A percentile compares a stretch with the other conserved stretches of the same genome.
Conservation (phyloP, 805 yeast species). For the Saturnispora serradocipensis region DNA sequence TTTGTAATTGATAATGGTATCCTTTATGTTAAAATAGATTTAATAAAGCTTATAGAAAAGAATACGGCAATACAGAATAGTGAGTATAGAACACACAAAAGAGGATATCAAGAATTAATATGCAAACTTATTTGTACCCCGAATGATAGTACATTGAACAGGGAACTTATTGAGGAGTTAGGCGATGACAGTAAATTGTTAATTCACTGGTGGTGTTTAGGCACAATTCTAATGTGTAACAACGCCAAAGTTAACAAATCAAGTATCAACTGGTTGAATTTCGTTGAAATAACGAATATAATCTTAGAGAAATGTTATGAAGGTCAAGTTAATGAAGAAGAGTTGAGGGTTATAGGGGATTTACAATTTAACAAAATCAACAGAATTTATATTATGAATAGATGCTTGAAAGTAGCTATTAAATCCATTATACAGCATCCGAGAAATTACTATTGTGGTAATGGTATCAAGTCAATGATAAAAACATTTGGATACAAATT, state of each 20-base stretch:
- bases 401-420: not conserved
- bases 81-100: not conserved
- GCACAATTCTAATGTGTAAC: conserved; percentile 15
- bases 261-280: conserved; percentile 26
- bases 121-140: not conserved
- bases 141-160: not conserved
- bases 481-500: not conserved
- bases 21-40: not conserved
- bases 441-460: conserved; percentile 41
- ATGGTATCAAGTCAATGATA: conserved; percentile 23
- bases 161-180: not conserved
- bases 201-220: conserved; percentile 6
- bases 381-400: not conserved
- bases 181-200: not conserved
- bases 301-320: not conserved
- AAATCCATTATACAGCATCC: conserved; percentile 33
- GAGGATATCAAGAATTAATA: not conserved
- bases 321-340: not conserved
- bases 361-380: not conserved
- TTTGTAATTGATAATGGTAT: not conserved
- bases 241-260: conserved; percentile 28
- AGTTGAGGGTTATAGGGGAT: not conserved
- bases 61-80: not conserved
- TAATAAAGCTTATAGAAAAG: not conserved
- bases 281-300: conserved; percentile 5